Percentiles rank a stretch among this genome's conserved stretches.
These are phyloP conservation scores for Cadophora malorum DNA, from an alignment of 2,329 filamentous ascomycete species.

Conservation along the genomic window DNA sequence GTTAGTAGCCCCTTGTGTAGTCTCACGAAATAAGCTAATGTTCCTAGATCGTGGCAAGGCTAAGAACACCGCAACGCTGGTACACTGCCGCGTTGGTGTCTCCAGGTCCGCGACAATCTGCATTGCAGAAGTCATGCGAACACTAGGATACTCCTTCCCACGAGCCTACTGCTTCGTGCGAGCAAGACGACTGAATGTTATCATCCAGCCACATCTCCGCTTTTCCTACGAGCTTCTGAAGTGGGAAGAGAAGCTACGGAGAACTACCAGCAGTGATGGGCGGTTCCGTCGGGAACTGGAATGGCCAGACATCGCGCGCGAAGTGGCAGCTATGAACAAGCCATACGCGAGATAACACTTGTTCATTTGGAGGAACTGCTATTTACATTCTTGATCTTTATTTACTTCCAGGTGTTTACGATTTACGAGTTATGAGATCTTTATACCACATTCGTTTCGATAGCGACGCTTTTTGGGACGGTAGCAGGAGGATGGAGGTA, in stretches of 20 bases:
- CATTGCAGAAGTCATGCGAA: conserved; percentile 97
- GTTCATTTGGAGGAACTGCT: conserved; percentile 14
- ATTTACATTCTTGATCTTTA: conserved; percentile 26
- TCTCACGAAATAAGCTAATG: conserved; percentile 29
- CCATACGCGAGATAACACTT: conserved; percentile 75
- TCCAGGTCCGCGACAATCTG: conserved; percentile 96
- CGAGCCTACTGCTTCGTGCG: conserved; percentile 96
- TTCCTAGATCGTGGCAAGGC: conserved; percentile 74
- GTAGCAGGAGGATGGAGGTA: conserved; percentile 1
- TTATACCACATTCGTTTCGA: conserved; percentile 34
- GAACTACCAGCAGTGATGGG: conserved; percentile 45
- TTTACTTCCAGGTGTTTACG: conserved; percentile 27
- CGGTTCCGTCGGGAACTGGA: conserved; percentile 68
- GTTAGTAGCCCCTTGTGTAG: conserved; percentile 58
- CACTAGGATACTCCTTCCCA: conserved; percentile 81
- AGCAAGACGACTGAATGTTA: conserved; percentile 91
- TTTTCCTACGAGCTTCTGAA: conserved; percentile 96
- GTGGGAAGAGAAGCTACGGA: conserved; percentile 84
- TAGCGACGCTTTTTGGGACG: conserved; percentile 18
- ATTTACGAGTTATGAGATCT: conserved; percentile 33
- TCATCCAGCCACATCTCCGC: conserved; percentile 94
- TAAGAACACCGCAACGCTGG: conserved; percentile 83
- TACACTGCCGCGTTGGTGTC: conserved; percentile 95
- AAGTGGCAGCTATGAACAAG: conserved; percentile 95
- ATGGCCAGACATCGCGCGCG: conserved; percentile 86